phyloP scores from a whole-genome alignment of 257 asterid species.

The Salvia miltiorrhiza region DNA sequence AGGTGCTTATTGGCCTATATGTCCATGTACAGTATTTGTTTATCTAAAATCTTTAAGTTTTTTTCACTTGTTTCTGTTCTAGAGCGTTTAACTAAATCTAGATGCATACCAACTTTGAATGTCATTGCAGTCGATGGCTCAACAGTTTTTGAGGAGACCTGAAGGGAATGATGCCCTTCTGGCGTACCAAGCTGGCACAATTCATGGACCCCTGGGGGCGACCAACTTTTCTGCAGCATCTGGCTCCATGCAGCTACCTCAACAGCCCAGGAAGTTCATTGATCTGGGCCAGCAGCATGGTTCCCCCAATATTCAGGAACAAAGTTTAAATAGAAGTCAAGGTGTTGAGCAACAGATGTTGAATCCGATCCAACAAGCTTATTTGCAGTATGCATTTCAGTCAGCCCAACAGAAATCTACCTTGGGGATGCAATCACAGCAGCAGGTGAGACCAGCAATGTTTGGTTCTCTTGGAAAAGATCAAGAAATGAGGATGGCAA shows the following conservation, averaged over 20 bases:
- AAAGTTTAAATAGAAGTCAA: conserved; percentile 71
- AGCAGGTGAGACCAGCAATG: conserved; percentile 70
- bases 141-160: conserved; percentile 77
- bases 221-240: conserved; percentile 59
- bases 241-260: conserved; percentile 73
- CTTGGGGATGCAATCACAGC: conserved; percentile 69
- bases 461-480: conserved; percentile 66
- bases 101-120: conserved; percentile 16
- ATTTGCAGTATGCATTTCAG: conserved; percentile 72
- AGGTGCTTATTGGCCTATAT: neutral
- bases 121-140: conserved; percentile 59
- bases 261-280: conserved; percentile 68
- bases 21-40: neutral
- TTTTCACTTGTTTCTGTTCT: conserved; percentile 4
- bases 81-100: conserved; percentile 3
- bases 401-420: conserved; percentile 77
- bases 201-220: conserved; percentile 65
- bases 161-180: conserved; percentile 76
- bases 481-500: conserved; percentile 61
- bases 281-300: conserved; percentile 74
- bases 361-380: conserved; percentile 85
- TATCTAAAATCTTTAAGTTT: neutral
- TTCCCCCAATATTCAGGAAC: conserved; percentile 62
- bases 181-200: conserved; percentile 72
- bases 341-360: conserved; percentile 70